A percentile compares a stretch with the other conserved stretches of the same genome.
Conservation (phyloP, 164 flowering plant genomes). For the Aristolochia contorta region DNA sequence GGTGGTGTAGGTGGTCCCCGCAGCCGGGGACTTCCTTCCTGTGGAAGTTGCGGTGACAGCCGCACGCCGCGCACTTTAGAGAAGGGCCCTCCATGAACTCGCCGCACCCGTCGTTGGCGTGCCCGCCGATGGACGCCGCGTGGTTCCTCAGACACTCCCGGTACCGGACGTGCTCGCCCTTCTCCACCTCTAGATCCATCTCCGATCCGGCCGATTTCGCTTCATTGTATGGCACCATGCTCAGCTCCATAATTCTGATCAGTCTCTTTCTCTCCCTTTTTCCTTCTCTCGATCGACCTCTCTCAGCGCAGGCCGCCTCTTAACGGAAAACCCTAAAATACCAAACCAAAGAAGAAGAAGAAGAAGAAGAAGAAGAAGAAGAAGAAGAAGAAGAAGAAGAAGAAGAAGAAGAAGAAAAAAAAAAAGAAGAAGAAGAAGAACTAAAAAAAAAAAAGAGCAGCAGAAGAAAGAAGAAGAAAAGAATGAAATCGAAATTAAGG, state of each 20-base stretch:
- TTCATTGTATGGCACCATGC: conserved; percentile 16
- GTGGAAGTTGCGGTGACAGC: conserved; percentile 62
- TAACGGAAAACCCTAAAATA: background rate
- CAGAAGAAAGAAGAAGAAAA: too few relatives aligned
- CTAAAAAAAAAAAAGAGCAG: too few relatives aligned
- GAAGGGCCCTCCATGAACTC: conserved; percentile 33
- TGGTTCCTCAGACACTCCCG: conserved; percentile 43
- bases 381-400: too few relatives aligned
- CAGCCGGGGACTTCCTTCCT: conserved; percentile 19
- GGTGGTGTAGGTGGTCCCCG: conserved; percentile 7
- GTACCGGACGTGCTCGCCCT: conserved; percentile 15
- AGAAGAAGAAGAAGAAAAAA: background rate
- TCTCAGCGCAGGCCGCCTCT: too few relatives aligned
- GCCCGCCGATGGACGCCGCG: conserved; percentile 45
- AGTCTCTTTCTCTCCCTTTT: background rate
- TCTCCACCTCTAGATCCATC: conserved; percentile 3
- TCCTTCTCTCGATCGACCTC: background rate
- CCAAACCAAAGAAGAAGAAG: background rate
- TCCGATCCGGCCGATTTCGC: background rate
- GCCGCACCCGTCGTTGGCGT: conserved; percentile 44
- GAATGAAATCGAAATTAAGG: background rate
- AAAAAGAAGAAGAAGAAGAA: background rate
- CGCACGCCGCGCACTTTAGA: conserved; percentile 33
- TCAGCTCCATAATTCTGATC: conserved; percentile 10
- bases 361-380: too few relatives aligned